Percentiles rank a stretch among this genome's conserved stretches.
phyloP scores from a whole-genome alignment of 306 rosid species.

The Cucurbita maxima region DNA sequence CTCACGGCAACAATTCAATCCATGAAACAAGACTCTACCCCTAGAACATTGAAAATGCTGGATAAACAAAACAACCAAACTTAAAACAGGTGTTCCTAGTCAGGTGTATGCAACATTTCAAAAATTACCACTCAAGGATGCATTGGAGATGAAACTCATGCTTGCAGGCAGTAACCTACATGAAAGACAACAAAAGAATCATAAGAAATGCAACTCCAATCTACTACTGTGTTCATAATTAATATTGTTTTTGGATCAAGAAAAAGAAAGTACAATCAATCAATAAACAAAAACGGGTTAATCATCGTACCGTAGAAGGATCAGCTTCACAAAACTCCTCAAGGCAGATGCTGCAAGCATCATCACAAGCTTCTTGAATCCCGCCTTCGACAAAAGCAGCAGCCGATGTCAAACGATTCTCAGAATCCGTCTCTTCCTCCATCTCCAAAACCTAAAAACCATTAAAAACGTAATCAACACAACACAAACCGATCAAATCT shows the following conservation, averaged over 20 bases:
- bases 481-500: background rate
- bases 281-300: background rate
- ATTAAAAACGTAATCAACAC: background rate
- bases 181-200: slow-evolving; percentile 7
- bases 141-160: slow-evolving; percentile 96
- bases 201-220: slow-evolving; percentile 4
- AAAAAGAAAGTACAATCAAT: background rate
- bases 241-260: background rate
- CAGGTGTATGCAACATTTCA: background rate
- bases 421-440: slow-evolving; percentile 30
- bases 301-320: slow-evolving; percentile 58
- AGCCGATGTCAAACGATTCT: slow-evolving; percentile 52
- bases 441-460: slow-evolving; percentile 34
- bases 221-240: background rate
- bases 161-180: slow-evolving; percentile 66
- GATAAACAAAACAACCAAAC: background rate
- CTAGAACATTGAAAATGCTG: background rate
- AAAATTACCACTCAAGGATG: slow-evolving; percentile 77
- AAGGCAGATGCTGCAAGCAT: slow-evolving; percentile 95
- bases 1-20: background rate
- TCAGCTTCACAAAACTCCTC: slow-evolving; percentile 70
- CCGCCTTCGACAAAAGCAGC: slow-evolving; percentile 98
- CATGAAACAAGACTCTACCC: background rate
- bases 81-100: background rate
- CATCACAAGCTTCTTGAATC: slow-evolving; percentile 67